Evolutionary conservation across 352 stramenopile species (phyloP).

Genomic region (Phytophthora europaea): DNA sequence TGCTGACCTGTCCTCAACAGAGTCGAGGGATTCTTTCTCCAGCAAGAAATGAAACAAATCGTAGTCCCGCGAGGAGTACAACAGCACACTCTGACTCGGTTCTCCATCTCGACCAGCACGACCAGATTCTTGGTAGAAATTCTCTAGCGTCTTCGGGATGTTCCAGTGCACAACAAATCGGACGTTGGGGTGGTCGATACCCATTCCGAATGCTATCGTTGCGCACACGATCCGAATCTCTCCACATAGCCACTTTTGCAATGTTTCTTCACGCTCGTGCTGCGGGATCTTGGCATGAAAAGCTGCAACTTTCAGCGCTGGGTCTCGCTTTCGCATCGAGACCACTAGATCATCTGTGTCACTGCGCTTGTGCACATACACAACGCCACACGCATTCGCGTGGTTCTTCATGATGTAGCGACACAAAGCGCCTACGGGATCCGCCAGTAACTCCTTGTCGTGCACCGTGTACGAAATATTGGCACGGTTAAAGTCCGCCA

Average conservation of each 20-base stretch:
- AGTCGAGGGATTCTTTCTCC: constrained; percentile 38
- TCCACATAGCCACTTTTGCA: constrained; percentile 59
- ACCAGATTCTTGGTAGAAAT: constrained; percentile 98
- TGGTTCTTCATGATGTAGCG: constrained; percentile 59
- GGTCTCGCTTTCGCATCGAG: constrained; percentile 38
- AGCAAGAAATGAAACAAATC: constrained; percentile 60
- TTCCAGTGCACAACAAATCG: constrained; percentile 93
- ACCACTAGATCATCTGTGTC: constrained; percentile 60
- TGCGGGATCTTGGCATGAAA: constrained; percentile 67
- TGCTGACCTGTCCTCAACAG: not conserved
- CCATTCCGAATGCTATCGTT: constrained; percentile 95
- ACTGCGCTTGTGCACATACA: constrained; percentile 69
- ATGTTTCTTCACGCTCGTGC: constrained; percentile 46
- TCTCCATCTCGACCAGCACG: constrained; percentile 95
- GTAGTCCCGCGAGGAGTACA: constrained; percentile 74
- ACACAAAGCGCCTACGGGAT: constrained; percentile 50
- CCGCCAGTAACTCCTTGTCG: constrained; percentile 57
- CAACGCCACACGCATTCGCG: constrained; percentile 41
- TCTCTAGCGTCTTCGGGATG: constrained; percentile 92
- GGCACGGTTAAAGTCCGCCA: constrained; percentile 67
- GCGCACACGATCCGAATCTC: constrained; percentile 87
- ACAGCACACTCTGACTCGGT: constrained; percentile 85
- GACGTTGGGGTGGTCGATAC: constrained; percentile 93
- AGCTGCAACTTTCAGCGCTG: constrained; percentile 41
- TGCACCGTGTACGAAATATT: constrained; percentile 71